Evolutionary conservation across 2,329 filamentous ascomycete species (phyloP), one percentile per base, ranked within the genome.

Genomic region (Zelopaecilomyces penicillatus): DNA sequence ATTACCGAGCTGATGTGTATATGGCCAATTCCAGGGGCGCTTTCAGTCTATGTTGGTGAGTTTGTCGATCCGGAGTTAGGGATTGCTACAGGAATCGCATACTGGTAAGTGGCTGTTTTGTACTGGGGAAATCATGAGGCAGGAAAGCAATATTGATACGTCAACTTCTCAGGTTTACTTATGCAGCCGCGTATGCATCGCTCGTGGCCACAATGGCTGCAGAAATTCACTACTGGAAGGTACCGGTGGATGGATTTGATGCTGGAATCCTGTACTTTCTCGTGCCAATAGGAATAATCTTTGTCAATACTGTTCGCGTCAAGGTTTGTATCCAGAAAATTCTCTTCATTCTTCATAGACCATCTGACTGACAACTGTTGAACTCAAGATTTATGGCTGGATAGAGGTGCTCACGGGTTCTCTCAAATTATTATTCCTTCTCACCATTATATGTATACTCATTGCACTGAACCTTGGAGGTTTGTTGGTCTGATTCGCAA

Each of bases 1-100:
- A 54, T 60, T 33, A 54, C 57, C 19, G 58, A 61, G 37, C 50
- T 61, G 44, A 47, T 60, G 8, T 61, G 57, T 45, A 57, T 61
- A 19, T 61, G 58, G 58, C 58, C 60, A 5, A 52, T 64, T 10
- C 59, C 59, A 1, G 59, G 60, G 26, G 59, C 60, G 2, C 31
- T 63, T 26, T 55, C 55, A 5, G 54, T 58, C 36, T 63, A 59
- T 36, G 58, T 62, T 7, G 53, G 58, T 42, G 57, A 57, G 42
- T 63, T 61, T 43, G 55, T 63, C 6, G 59, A 63, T 35, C 50
- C 46, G 7, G 60, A 62, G 33, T 48, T 63, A n/a, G 60, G 59
- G 5, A 58, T 61, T 28, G 53, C 53, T 5, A 54, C 61, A 19
- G 60, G 60, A 31, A 50, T 62, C 30, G 54, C 56, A 34, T 62